Conservation (phyloP, 73 alveolate genomes). For the Paramecium sexaurelia region DNA sequence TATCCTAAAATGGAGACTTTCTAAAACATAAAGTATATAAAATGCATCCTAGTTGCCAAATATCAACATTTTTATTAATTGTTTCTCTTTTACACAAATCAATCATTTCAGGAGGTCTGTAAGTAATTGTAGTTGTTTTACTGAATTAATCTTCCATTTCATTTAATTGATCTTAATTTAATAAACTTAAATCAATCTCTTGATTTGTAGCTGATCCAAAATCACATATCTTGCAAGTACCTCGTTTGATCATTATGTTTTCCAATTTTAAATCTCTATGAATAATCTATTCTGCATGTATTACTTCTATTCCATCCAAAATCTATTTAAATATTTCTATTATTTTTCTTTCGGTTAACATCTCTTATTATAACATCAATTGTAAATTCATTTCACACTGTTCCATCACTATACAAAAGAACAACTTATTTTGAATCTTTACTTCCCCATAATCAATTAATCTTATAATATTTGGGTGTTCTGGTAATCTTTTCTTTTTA, state of each 20-base stretch:
- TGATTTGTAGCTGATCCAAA: conserved; percentile 90
- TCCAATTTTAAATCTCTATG: conserved; percentile 96
- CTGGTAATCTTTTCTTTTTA: conserved; percentile 56
- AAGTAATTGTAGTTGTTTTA: conserved; percentile 91
- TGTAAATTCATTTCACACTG: conserved; percentile 50
- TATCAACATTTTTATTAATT: conserved; percentile 88
- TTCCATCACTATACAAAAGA: conserved; percentile 47
- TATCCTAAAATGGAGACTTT: conserved; percentile 32
- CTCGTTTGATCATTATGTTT: conserved; percentile 80
- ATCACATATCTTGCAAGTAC: conserved; percentile 93
- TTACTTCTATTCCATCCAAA: conserved; percentile 73
- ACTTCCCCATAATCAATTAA: conserved; percentile 53
- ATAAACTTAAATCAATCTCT: conserved; percentile 60
- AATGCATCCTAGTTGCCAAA: conserved; percentile 87
- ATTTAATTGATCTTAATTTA: conserved; percentile 70
- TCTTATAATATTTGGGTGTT: conserved; percentile 61
- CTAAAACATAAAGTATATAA: conserved; percentile 21
- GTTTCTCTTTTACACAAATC: conserved; percentile 77
- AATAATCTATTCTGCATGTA: conserved; percentile 84
- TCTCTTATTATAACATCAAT: neutral
- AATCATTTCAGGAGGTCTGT: conserved; percentile 96
- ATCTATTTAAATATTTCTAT: conserved; percentile 62
- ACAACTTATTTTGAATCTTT: neutral
- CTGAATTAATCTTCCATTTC: conserved; percentile 81
- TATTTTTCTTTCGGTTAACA: conserved; percentile 41